Evolutionary conservation across 176 grass and related monocot species (phyloP).

Genomic region (Eleusine coracana): DNA sequence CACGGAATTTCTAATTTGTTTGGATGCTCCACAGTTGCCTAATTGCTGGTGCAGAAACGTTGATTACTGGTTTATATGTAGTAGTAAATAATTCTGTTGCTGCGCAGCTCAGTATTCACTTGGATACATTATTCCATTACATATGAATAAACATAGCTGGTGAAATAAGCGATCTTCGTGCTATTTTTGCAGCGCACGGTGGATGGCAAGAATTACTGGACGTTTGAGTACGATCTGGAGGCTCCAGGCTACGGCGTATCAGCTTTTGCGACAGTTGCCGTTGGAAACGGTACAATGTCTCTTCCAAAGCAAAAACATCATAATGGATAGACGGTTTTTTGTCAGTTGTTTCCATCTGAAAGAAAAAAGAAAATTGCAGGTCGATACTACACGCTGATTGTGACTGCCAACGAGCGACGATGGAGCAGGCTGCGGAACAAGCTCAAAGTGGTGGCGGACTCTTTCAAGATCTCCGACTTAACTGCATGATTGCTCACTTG

Average conservation of each 20-base stretch:
- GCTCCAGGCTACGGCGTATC: constrained; percentile 66
- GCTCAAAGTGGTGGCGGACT: constrained; percentile 89
- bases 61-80: not conserved
- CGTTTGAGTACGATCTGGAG: constrained; percentile 90
- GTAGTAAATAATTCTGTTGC: not conserved
- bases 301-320: not conserved
- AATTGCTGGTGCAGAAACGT: not conserved
- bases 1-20: not conserved
- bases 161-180: not conserved
- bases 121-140: not conserved
- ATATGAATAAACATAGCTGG: not conserved
- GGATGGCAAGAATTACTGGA: constrained; percentile 98
- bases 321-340: not conserved
- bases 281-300: constrained; percentile 64
- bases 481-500: constrained; percentile 23
- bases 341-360: not conserved
- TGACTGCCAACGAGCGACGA: constrained; percentile 84
- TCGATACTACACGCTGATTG: constrained; percentile 81
- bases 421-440: constrained; percentile 81
- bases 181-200: constrained; percentile 61
- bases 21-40: not conserved
- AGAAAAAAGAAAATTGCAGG: constrained; percentile 18
- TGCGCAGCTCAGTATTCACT: not conserved
- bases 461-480: constrained; percentile 70
- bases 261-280: constrained; percentile 81